Evolutionary conservation across 768 basidiomycete species (phyloP).

Genomic region (Clavaria fumosa): DNA sequence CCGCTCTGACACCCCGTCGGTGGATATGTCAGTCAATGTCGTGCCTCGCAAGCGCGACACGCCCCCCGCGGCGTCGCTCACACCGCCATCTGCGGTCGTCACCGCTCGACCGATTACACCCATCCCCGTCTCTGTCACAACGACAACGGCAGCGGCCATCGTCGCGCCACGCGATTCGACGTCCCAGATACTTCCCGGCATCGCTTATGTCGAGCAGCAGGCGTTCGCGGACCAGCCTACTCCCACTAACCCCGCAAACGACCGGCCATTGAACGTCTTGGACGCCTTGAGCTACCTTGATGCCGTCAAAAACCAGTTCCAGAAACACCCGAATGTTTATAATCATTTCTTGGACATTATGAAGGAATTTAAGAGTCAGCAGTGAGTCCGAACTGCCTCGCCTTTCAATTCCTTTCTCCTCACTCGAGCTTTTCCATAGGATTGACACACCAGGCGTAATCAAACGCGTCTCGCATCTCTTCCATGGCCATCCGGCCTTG

Average conservation of each 20-base stretch:
- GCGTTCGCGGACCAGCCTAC: no score
- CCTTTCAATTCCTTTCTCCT: background rate
- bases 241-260: constrained; percentile 19
- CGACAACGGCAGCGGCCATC: no score
- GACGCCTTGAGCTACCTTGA: constrained; percentile 89
- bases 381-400: constrained; percentile 30
- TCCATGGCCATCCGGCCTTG: constrained; percentile 76
- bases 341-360: constrained; percentile 92
- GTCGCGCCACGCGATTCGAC: no score
- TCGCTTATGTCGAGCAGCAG: constrained; percentile 16
- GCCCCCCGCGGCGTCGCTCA: no score
- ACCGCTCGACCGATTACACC: no score
- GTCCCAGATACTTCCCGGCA: background rate
- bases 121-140: no score
- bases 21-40: no score
- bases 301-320: constrained; percentile 83
- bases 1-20: no score
- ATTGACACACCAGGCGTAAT: constrained; percentile 99
- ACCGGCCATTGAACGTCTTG: constrained; percentile 80
- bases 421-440: constrained; percentile 23
- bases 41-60: no score
- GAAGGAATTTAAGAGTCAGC: constrained; percentile 98
- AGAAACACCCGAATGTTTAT: constrained; percentile 87
- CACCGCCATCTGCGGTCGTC: no score
- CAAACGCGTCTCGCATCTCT: constrained; percentile 83